These are phyloP conservation scores for Anaeramoeba ignava DNA, from an alignment of 78 protist genomes.

Conservation along the genomic window DNA sequence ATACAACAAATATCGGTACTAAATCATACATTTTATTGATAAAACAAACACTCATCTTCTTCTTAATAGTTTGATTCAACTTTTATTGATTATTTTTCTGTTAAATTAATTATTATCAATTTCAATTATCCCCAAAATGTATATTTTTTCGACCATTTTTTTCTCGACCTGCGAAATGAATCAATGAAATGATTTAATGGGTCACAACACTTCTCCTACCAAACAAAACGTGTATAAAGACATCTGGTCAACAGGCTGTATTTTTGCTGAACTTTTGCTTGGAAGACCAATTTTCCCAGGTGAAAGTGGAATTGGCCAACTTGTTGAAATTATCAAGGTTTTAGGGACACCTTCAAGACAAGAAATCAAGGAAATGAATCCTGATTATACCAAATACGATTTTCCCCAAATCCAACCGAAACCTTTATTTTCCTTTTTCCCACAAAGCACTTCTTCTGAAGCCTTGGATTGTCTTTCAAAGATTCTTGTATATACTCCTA, in stretches of 20 bases:
- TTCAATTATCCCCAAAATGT: no score
- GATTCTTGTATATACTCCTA: no score
- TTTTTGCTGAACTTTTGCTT: conserved; percentile 55
- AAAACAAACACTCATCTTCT: background rate
- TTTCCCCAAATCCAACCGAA: conserved; percentile 77
- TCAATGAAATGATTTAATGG: no score
- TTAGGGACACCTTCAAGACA: conserved; percentile 42
- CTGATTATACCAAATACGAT: conserved; percentile 66
- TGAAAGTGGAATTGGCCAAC: conserved; percentile 64
- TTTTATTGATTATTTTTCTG: no score
- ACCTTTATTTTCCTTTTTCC: no score
- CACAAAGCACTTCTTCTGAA: no score
- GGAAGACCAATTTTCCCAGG: conserved; percentile 54
- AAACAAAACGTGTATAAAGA: background rate
- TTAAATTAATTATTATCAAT: no score
- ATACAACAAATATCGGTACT: conserved; percentile 66
- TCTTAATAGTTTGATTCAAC: no score
- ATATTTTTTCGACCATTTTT: no score
- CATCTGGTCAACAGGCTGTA: conserved; percentile 47
- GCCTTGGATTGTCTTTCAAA: no score
- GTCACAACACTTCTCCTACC: no score
- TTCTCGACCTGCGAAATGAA: no score
- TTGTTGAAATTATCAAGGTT: conserved; percentile 19
- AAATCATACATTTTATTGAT: background rate
- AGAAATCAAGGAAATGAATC: conserved; percentile 70